phyloP scores from a whole-genome alignment of 352 stramenopile genomes.

The Phytophthora pluvialis region DNA sequence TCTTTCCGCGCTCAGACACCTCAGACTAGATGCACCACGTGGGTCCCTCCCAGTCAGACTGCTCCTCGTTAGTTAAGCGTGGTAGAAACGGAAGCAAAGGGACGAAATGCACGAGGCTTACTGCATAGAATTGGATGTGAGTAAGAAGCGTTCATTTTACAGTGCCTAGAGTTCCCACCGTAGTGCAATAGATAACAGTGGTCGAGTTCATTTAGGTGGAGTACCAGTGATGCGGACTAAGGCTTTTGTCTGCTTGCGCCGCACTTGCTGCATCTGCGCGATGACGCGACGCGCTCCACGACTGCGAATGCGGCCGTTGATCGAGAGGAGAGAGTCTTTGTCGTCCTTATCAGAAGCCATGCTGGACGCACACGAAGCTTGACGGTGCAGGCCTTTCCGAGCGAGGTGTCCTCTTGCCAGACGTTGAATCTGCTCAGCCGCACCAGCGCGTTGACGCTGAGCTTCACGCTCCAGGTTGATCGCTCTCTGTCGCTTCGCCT shows the following conservation, averaged over 20 bases:
- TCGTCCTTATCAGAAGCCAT: conserved; percentile 37
- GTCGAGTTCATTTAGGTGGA: conserved; percentile 20
- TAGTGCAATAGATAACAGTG: no score
- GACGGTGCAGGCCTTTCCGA: conserved; percentile 42
- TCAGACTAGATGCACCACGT: conserved; percentile 37
- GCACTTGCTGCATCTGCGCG: conserved; percentile 42
- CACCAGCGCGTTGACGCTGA: conserved; percentile 26
- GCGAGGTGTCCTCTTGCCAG: conserved; percentile 42
- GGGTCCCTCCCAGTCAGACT: background rate
- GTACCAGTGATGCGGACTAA: conserved; percentile 29
- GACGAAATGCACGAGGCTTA: conserved; percentile 4
- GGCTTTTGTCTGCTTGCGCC: conserved; percentile 52
- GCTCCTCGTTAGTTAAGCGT: conserved; percentile 2
- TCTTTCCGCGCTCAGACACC: conserved; percentile 75
- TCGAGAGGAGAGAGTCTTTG: conserved; percentile 37
- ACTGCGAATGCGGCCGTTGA: conserved; percentile 31
- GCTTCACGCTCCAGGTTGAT: conserved; percentile 33
- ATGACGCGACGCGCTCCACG: conserved; percentile 37
- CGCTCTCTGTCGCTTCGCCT: conserved; percentile 24
- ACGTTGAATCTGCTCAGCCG: conserved; percentile 57
- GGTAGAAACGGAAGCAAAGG: conserved; percentile 4
- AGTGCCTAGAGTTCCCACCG: no score
- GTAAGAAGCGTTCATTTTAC: no score
- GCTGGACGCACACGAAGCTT: conserved; percentile 41
- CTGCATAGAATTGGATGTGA: no score